Conservation (phyloP, 2,329 filamentous ascomycete genomes). For the Phaeophleospora eucalypticola region DNA sequence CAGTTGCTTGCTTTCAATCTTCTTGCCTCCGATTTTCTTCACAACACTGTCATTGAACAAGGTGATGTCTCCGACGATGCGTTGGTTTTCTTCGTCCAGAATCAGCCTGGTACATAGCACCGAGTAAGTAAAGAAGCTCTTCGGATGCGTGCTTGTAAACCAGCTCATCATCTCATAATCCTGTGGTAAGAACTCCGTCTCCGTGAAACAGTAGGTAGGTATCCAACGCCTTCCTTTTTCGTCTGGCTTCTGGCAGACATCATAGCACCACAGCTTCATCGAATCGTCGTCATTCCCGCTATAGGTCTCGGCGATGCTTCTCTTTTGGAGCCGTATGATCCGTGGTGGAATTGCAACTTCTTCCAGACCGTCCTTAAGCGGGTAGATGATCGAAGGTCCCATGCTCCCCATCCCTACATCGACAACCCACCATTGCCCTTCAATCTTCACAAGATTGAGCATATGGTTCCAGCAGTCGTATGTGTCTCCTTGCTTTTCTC, state of each 20-base stretch:
- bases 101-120: conserved; percentile 56
- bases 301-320: conserved; percentile 22
- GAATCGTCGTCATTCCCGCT: conserved; percentile 19
- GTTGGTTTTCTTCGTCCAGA: conserved; percentile 36
- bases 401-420: conserved; percentile 42
- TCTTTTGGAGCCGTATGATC: conserved; percentile 24
- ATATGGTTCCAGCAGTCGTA: conserved; percentile 40
- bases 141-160: conserved; percentile 48
- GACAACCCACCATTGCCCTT: conserved; percentile 28
- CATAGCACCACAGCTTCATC: conserved; percentile 44
- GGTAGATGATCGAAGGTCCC: conserved; percentile 37
- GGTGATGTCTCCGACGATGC: conserved; percentile 37
- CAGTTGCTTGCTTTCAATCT: conserved; percentile 38
- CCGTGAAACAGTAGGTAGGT: conserved; percentile 61
- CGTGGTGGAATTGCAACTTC: conserved; percentile 13
- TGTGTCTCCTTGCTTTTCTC: conserved; percentile 19
- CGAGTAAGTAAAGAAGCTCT: conserved; percentile 52
- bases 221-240: conserved; percentile 48
- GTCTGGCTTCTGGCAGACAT: conserved; percentile 29
- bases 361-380: conserved; percentile 31
- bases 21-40: conserved; percentile 42
- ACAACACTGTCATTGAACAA: conserved; percentile 44
- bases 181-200: conserved; percentile 57
- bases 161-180: conserved; percentile 62
- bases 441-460: conserved; percentile 41